Evolutionary conservation across 23 red algal species (phyloP).

Genomic region (Gracilaria gracilis): DNA sequence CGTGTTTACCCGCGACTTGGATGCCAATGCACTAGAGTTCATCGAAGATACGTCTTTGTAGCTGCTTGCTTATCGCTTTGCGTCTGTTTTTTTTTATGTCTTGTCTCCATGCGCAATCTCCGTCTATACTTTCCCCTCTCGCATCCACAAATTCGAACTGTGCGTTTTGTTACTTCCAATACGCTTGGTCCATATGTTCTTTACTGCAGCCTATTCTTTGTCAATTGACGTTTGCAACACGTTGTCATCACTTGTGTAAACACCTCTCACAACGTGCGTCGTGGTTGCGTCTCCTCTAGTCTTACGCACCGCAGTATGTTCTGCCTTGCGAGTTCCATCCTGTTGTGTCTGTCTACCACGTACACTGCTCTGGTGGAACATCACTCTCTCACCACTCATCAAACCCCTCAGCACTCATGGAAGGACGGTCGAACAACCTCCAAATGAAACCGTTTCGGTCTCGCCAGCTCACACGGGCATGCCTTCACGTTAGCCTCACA

Average conservation of each 20-base stretch:
- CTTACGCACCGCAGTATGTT: not conserved
- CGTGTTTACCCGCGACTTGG: constrained; percentile 89
- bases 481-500: not conserved
- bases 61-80: not conserved
- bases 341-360: not conserved
- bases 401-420: not conserved
- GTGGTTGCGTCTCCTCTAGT: not conserved
- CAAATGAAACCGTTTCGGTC: not conserved
- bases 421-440: not conserved
- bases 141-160: too few relatives aligned
- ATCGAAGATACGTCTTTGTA: constrained; percentile 68
- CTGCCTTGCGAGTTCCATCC: not conserved
- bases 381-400: not conserved
- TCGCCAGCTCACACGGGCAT: not conserved
- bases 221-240: not conserved
- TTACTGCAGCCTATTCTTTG: not conserved
- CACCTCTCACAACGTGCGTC: not conserved
- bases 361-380: not conserved
- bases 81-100: not conserved
- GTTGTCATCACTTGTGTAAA: not conserved
- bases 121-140: too few relatives aligned
- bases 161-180: too few relatives aligned
- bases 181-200: too few relatives aligned
- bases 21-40: constrained; percentile 96
- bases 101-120: not conserved